Evolutionary conservation across 1,284 basidiomycete species (phyloP), one percentile per base, ranked within the genome.

Genomic region (Leccinum subatratum): DNA sequence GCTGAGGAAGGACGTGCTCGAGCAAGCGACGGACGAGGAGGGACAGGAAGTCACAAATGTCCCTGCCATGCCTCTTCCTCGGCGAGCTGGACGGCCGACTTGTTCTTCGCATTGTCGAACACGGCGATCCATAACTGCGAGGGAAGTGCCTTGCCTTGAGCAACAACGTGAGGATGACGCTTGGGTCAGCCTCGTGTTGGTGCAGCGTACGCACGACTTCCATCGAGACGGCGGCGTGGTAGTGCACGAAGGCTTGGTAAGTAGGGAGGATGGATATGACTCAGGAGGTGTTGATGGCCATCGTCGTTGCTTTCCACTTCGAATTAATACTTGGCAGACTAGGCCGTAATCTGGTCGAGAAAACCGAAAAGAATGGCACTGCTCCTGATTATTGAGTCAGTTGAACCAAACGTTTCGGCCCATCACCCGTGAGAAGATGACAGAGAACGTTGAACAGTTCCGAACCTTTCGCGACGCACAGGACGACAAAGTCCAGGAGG

Each of bases 131-230:
- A 91, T 3, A 82, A 64, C 30, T 85, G 70, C 56, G 65, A 57
- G 72, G 61, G 0, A 51, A n/a, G 5, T 51, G 2, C 32, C 6
- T 5, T 3, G 68, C 74, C 60, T 74, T 75, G 45, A 32, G 66
- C 0, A 84, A 80, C 30, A 80, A 78, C 0, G 90, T 86, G 11
- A 85, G 79, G 34, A 89, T 79, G 51, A 84, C 73, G 66, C 91
- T 91, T 2, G 87, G 80, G 18, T 79, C 72, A 3, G 77, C 77
- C 28, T 83, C 80, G 56, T 83, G 70, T 12, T 72, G 70, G 9
- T 69, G 62, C 30, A 89, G 75, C 0, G 77, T 75, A 2, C 70
- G 67, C 79, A 81, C 81, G 8, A 83, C 81, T 0, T 70, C 64
- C 1, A 67, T 5, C 3, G 81, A 77, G 6, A 84, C 25, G 1